These are phyloP conservation scores for Coriolopsis trogii DNA, from an alignment of 1,284 basidiomycete genomes.

Conservation along the genomic window DNA sequence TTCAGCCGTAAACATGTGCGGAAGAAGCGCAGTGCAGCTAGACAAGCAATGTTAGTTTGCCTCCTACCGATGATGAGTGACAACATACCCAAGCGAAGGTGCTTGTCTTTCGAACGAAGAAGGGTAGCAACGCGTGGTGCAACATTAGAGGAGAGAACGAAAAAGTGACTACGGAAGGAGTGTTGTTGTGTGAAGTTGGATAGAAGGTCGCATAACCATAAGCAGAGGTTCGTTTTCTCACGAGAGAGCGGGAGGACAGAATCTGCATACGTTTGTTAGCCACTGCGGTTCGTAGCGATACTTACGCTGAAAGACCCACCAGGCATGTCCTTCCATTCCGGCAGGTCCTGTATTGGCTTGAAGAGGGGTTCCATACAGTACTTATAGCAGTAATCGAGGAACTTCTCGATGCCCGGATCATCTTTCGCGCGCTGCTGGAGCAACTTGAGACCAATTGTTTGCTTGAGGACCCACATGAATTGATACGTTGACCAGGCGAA, in stretches of 20 bases:
- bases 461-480: not conserved
- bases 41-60: conserved; percentile 6
- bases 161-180: conserved; percentile 89
- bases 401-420: conserved; percentile 85
- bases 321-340: conserved; percentile 70
- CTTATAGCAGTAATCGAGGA: conserved; percentile 92
- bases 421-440: conserved; percentile 66
- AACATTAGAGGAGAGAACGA: conserved; percentile 81
- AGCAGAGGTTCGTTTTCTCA: conserved; percentile 76
- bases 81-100: conserved; percentile 81
- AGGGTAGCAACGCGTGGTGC: conserved; percentile 76
- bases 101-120: conserved; percentile 86
- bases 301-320: conserved; percentile 43
- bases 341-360: conserved; percentile 77
- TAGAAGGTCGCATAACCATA: conserved; percentile 88
- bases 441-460: conserved; percentile 42
- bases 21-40: conserved; percentile 92
- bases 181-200: conserved; percentile 90
- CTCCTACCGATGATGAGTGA: not conserved
- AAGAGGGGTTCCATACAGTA: conserved; percentile 76
- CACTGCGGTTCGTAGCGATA: not conserved
- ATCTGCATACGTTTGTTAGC: conserved; percentile 40
- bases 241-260: conserved; percentile 58
- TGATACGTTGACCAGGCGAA: not conserved
- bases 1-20: conserved; percentile 83